Base-by-base conservation (phyloP, 176 grass and related monocot species). In the Eleusine indica region DNA sequence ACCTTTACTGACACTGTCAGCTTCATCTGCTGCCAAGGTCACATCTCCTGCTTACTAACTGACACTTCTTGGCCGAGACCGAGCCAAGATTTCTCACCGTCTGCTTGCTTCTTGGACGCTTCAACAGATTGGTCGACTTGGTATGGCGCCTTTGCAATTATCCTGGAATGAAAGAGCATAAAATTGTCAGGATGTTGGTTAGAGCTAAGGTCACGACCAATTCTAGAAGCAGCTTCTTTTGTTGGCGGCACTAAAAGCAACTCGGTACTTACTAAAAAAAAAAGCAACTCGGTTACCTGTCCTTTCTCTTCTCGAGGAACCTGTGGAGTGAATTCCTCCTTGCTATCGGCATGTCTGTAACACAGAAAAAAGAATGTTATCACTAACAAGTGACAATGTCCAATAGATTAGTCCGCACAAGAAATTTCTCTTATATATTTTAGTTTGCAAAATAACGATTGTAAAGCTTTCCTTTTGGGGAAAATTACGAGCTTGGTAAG, bases 221-320 rank as follows among this genome's bases (percentile, higher is more conserved):
- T 40, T 73, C 29, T 69, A 0, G 39, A 32, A 15, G 54, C 14
- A 85, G 63, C 3, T 28, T 4, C 58, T 63, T 32, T 49, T 4
- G 4, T 19, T 22, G 48, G 8, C 21, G 60, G 19, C 30, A 56
- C 1, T 6, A 7, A 68, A 25, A 25, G 25, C 25, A 25, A 25
- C 25, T 25, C 25, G 25, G 25, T 25, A 25, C 25, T 25, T 25
- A 25, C 25, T 25, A 25, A 25, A 25, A 25, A 25, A 25, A 25
- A 35, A 68, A 51, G 48, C 46, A 60, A 71, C 10, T 56, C 52
- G 3, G 48, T 70, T 85, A 94, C 93, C 93, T 91, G 76, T 71
- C 75, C 90, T 92, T 92, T 84, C 93, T 92, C 82, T 92, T 94
- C 87, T 86, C 90, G 7, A 94, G 93, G 22, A 94, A 94, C 58